A percentile compares a stretch with the other conserved stretches of the same genome.
Evolutionary conservation across 257 asterid genomes (phyloP).

Genomic region (Euphrasia confusa): DNA sequence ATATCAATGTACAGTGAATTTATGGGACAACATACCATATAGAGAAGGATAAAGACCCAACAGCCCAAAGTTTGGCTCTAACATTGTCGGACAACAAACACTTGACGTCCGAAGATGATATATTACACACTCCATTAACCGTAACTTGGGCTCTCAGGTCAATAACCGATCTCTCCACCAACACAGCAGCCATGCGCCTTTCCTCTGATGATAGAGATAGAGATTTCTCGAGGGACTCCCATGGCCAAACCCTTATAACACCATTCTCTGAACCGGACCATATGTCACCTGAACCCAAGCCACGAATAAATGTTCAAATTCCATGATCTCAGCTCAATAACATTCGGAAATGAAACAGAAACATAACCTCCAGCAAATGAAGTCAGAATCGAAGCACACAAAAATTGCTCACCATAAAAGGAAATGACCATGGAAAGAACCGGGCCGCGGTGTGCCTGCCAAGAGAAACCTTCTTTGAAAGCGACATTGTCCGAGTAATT

Average conservation of each 20-base stretch:
- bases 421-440: conserved; percentile 66
- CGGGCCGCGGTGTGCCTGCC: conserved; percentile 86
- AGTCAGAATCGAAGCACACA: too few species aligned
- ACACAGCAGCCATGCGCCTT: conserved; percentile 73
- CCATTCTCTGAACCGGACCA: conserved; percentile 92
- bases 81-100: conserved; percentile 56
- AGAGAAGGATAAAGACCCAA: conserved; percentile 61
- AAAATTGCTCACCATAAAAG: conserved; percentile 65
- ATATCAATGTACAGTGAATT: not conserved
- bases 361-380: too few species aligned
- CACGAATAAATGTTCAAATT: not conserved
- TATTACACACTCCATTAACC: conserved; percentile 73
- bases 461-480: conserved; percentile 83
- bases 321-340: conserved; percentile 18
- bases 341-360: too few species aligned
- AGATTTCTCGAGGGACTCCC: conserved; percentile 78
- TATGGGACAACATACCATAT: conserved; percentile 43
- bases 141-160: conserved; percentile 82
- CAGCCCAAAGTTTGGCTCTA: conserved; percentile 78
- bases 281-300: conserved; percentile 59
- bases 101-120: conserved; percentile 76
- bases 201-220: conserved; percentile 64
- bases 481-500: conserved; percentile 36
- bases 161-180: conserved; percentile 65
- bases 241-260: conserved; percentile 64